Conservation (phyloP, 176 grass and related monocot species). For the Paspalum vaginatum region DNA sequence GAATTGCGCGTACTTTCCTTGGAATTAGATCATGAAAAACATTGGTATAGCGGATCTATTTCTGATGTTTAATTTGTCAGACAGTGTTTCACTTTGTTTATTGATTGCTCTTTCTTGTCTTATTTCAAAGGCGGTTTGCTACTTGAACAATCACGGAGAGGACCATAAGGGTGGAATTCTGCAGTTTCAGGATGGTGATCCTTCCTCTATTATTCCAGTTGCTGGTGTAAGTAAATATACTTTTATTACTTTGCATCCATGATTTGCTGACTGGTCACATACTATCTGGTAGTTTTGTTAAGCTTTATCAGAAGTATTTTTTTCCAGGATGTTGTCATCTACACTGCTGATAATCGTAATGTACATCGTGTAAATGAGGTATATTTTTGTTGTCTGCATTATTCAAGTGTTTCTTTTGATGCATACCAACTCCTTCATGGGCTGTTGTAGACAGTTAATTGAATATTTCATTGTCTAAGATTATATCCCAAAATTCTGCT, state of each 20-base stretch:
- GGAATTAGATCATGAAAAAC: neutral
- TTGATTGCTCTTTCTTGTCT: conserved; percentile 1
- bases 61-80: neutral
- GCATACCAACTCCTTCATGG: neutral
- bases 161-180: conserved; percentile 85
- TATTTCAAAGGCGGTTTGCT: conserved; percentile 81
- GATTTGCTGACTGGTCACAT: conserved; percentile 5
- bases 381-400: conserved; percentile 26
- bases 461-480: neutral
- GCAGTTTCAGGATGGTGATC: conserved; percentile 83
- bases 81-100: neutral
- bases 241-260: conserved; percentile 16
- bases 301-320: conserved; percentile 10
- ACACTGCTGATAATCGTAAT: conserved; percentile 79
- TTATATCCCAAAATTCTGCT: neutral
- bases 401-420: conserved; percentile 8
- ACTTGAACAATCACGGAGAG: conserved; percentile 82
- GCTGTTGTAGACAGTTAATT: neutral
- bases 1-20: neutral
- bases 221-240: conserved; percentile 72
- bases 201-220: conserved; percentile 69
- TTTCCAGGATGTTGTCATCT: conserved; percentile 87
- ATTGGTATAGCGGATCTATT: neutral
- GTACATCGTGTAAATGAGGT: conserved; percentile 93
- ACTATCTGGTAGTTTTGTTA: neutral